Evolutionary conservation across 1,284 basidiomycete genomes (phyloP).

Genomic region (Omphalotus olearius): DNA sequence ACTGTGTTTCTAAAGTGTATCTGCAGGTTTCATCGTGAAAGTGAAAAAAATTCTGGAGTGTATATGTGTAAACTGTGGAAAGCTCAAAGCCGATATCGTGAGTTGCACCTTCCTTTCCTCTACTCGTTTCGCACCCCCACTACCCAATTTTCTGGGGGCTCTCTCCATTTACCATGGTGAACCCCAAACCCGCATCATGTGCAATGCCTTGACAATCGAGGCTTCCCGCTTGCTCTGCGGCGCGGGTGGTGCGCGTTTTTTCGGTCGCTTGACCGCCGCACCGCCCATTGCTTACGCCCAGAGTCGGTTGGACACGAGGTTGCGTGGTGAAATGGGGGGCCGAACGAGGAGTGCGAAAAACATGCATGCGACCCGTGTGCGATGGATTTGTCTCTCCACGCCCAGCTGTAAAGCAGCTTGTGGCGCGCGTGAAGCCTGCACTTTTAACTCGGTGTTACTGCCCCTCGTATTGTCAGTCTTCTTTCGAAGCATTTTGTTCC

Average conservation of each 20-base stretch:
- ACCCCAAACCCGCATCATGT: constrained; percentile 84
- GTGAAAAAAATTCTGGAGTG: constrained; percentile 99
- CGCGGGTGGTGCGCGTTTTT: constrained; percentile 72
- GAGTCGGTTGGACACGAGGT: constrained; percentile 77
- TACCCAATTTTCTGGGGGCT: constrained; percentile 92
- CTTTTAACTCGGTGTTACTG: constrained; percentile 51
- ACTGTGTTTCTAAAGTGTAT: constrained; percentile 7
- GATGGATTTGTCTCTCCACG: constrained; percentile 39
- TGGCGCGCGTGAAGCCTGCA: constrained; percentile 49
- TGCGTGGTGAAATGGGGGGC: constrained; percentile 90
- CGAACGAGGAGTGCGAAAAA: constrained; percentile 86
- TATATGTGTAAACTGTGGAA: constrained; percentile 98
- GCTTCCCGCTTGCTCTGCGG: constrained; percentile 69
- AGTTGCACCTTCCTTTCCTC: constrained; percentile 69
- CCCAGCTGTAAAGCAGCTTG: constrained; percentile 64
- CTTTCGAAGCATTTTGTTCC: constrained; percentile 27
- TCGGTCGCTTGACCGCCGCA: constrained; percentile 89
- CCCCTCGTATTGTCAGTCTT: constrained; percentile 40
- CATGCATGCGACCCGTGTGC: constrained; percentile 33
- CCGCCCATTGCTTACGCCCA: constrained; percentile 58
- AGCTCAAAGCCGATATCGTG: constrained; percentile 94
- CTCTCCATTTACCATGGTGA: constrained; percentile 81
- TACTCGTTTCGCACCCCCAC: constrained; percentile 88
- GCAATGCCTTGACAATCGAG: constrained; percentile 68
- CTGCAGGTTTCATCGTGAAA: constrained; percentile 91